phyloP scores from a whole-genome alignment of 2,329 filamentous ascomycete genomes.

The Stagonosporopsis tanaceti region DNA sequence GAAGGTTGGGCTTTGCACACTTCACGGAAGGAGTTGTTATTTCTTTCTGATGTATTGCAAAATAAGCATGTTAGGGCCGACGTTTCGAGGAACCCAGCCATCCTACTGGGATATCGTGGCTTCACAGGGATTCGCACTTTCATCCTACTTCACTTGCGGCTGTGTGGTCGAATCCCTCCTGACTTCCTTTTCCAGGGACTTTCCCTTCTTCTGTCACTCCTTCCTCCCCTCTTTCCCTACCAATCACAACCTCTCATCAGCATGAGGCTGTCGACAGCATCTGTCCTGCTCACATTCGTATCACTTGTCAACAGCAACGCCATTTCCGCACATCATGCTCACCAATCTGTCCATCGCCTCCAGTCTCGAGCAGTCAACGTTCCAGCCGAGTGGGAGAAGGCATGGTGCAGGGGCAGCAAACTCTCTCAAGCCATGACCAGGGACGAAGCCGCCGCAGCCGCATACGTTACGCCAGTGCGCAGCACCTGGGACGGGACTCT shows the following conservation, averaged over 20 bases:
- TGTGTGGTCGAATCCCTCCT: background rate
- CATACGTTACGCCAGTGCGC: slow-evolving; percentile 17
- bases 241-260: too few relatives aligned
- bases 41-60: too few relatives aligned
- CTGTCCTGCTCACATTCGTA: too few relatives aligned
- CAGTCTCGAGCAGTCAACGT: background rate
- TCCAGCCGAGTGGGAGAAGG: slow-evolving; percentile 6
- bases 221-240: too few relatives aligned
- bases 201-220: too few relatives aligned
- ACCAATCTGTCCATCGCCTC: background rate
- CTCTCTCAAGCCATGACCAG: slow-evolving; percentile 12
- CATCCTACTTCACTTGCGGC: background rate
- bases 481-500: slow-evolving; percentile 20
- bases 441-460: slow-evolving; percentile 3
- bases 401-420: slow-evolving; percentile 20
- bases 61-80: too few relatives aligned
- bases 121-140: background rate
- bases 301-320: too few relatives aligned
- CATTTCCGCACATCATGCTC: too few relatives aligned
- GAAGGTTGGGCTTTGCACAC: too few relatives aligned
- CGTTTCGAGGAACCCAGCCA: background rate
- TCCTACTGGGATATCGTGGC: background rate
- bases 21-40: too few relatives aligned
- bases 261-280: too few relatives aligned
- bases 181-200: too few relatives aligned